These are phyloP conservation scores for Pseudozyma sp. DNA, from an alignment of 1,284 basidiomycete genomes.

Conservation along the genomic window DNA sequence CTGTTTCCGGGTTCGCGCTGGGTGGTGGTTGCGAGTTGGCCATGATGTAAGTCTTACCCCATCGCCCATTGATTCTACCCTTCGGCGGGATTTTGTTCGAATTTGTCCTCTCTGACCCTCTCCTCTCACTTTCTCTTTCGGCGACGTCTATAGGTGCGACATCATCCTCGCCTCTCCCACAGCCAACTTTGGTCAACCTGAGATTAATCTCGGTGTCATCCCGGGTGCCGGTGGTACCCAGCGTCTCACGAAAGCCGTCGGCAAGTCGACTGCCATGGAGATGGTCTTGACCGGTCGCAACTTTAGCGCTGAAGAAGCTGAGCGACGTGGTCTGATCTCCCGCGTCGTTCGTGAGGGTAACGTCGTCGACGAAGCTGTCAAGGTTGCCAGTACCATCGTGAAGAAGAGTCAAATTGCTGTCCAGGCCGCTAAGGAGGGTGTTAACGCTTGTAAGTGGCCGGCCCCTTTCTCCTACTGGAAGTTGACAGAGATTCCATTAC, in stretches of 20 bases:
- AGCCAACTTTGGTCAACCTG: conserved; percentile 94
- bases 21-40: conserved; percentile 97
- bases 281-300: conserved; percentile 83
- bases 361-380: conserved; percentile 89
- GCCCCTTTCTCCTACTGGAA: background rate
- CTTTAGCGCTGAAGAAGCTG: conserved; percentile 85
- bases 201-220: conserved; percentile 96
- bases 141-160: conserved; percentile 75
- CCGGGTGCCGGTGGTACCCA: conserved; percentile 88
- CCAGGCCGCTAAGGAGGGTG: conserved; percentile 92
- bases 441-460: conserved; percentile 80
- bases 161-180: conserved; percentile 94
- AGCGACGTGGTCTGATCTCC: conserved; percentile 85
- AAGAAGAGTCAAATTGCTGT: conserved; percentile 86
- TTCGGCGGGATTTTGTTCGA: background rate
- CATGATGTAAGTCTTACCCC: conserved; percentile 77
- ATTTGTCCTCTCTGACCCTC: no score
- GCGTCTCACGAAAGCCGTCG: conserved; percentile 85
- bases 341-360: conserved; percentile 77
- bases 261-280: conserved; percentile 96
- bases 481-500: no score
- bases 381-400: conserved; percentile 83
- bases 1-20: conserved; percentile 94
- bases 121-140: background rate
- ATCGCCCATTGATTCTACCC: background rate